Base-by-base conservation (phyloP, 768 basidiomycete species). In the Agaricus subrufescens region DNA sequence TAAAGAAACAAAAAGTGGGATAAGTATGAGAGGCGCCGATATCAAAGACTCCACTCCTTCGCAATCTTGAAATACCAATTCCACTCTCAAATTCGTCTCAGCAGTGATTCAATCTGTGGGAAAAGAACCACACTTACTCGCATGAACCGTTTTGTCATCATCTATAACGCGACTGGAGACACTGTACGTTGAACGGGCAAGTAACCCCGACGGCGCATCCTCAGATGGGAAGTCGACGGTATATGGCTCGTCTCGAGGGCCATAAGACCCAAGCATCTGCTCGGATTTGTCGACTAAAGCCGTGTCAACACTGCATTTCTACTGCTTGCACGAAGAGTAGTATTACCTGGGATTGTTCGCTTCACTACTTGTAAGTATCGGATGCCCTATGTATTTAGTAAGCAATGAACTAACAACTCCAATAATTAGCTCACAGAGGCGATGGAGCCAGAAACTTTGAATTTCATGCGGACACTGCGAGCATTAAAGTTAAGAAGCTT, bases 181-280 rank as follows among this genome's bases (percentile, higher is more conserved):
- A 34, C 62, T 68, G 74, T 92, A 97, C 0, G 83, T 72, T 38
- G 80, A 77, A 50, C 96, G 89, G 51, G 92, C 94, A 23, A 97
- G 49, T 75, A 91, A 74, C 12, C 96, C 96, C 43, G 89, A 88
- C 1, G 79, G 83, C 15, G 84, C 81, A 61, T 83, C 80, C 56
- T 89, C 88, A 1, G 84, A 71, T 4, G 86, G 86, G 69, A 94
- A 91, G 63, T 86, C 80, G 71, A 92, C 93, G 61, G 64, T 71
- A 65, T 94, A 89, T 4, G 89, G 66, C 26, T 85, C 76, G 34
- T 80, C 83, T 2, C 75, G 73, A 15, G 93, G 91, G 2, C 91
- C 89, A 68, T 94, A 97, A 3, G 92, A 94, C 15, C 96, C 96
- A 23, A 98, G 80, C 96, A 98, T 98, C 63, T 89, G 82, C 66